A percentile compares a stretch with the other conserved stretches of the same genome.
Conservation (phyloP, 2,329 filamentous ascomycete genomes). For the Xylariaceae sp. region DNA sequence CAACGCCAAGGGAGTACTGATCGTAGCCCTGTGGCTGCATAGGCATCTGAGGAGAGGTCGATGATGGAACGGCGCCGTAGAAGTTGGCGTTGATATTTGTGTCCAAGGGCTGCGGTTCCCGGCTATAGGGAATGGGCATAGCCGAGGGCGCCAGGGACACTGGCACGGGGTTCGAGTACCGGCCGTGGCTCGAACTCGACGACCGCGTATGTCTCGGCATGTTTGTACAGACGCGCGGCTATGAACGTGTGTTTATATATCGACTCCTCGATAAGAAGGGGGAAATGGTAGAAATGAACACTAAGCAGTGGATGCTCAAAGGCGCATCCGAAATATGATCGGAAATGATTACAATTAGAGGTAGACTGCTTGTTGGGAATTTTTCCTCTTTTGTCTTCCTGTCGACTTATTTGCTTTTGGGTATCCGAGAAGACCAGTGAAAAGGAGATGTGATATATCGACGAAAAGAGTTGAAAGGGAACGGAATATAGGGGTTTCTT, state of each 20-base stretch:
- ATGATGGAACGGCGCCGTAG: slow-evolving; percentile 33
- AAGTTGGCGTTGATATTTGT: slow-evolving; percentile 34
- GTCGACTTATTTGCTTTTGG: not conserved
- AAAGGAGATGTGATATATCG: slow-evolving; percentile 4
- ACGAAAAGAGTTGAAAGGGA: not conserved
- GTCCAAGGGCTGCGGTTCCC: slow-evolving; percentile 34
- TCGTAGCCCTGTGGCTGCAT: slow-evolving; percentile 38
- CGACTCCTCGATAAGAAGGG: too few species aligned
- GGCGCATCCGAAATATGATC: slow-evolving; percentile 15
- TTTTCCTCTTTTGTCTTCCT: slow-evolving; percentile 12
- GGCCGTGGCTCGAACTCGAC: slow-evolving; percentile 34
- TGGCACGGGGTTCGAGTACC: slow-evolving; percentile 33
- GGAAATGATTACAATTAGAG: slow-evolving; percentile 26
- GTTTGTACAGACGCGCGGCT: slow-evolving; percentile 22
- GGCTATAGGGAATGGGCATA: slow-evolving; percentile 38
- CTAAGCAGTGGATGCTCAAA: slow-evolving; percentile 11
- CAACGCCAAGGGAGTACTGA: slow-evolving; percentile 33
- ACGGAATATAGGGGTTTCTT: slow-evolving; percentile 1
- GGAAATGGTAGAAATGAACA: slow-evolving; percentile 16
- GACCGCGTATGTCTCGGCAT: slow-evolving; percentile 44
- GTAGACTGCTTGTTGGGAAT: slow-evolving; percentile 8
- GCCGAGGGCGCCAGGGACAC: slow-evolving; percentile 37
- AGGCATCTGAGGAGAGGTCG: slow-evolving; percentile 26
- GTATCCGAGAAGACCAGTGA: not conserved
- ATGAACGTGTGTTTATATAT: too few species aligned